Conservation (phyloP, 805 yeast genomes). For the Candida methanosorbosa region DNA sequence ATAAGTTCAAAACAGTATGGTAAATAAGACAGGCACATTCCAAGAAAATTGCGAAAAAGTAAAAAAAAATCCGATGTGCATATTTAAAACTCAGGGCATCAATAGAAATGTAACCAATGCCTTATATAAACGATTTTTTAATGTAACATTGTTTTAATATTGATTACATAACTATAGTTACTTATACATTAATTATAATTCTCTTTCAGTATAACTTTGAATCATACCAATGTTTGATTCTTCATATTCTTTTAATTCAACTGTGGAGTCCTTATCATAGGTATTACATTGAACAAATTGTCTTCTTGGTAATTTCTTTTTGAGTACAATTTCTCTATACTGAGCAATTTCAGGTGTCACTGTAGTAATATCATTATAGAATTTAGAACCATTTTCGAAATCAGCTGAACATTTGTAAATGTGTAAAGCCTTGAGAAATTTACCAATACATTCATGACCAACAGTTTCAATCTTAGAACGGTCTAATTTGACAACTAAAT, state of each 20-base stretch:
- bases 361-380: constrained; percentile 60
- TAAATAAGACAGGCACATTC: too few species aligned
- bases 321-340: constrained; percentile 59
- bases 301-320: constrained; percentile 73
- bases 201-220: constrained; percentile 63
- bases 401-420: constrained; percentile 75
- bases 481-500: constrained; percentile 53
- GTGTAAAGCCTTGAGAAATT: constrained; percentile 64
- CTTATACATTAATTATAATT: constrained; percentile 6
- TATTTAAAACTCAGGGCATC: too few species aligned
- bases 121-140: too few species aligned
- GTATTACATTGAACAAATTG: constrained; percentile 84
- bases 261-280: constrained; percentile 28
- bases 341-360: constrained; percentile 55
- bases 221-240: constrained; percentile 73
- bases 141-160: too few species aligned
- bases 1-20: too few species aligned
- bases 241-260: constrained; percentile 61
- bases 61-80: too few species aligned
- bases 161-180: not conserved
- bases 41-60: too few species aligned
- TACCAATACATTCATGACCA: constrained; percentile 69
- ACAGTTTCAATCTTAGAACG: constrained; percentile 51
- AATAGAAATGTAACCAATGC: too few species aligned
- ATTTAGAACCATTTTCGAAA: constrained; percentile 50